These are phyloP conservation scores for Coniosporium apollinis DNA, from an alignment of 495 filamentous ascomycete species.

Conservation along the genomic window DNA sequence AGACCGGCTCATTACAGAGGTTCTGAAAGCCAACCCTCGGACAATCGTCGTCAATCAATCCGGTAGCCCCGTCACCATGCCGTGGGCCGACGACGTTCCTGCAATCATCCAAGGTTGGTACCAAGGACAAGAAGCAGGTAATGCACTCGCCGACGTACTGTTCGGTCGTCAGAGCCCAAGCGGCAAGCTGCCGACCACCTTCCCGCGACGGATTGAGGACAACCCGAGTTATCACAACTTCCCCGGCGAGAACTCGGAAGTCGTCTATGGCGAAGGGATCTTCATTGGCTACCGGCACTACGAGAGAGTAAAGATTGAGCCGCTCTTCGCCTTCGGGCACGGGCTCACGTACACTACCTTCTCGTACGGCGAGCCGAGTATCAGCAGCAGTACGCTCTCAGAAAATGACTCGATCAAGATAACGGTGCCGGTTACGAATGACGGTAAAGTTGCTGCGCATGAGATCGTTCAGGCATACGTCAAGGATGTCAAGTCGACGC, in stretches of 20 bases:
- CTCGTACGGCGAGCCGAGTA: too few species aligned
- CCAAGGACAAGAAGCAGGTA: conserved; percentile 38
- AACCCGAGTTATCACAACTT: conserved; percentile 66
- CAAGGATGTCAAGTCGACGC: conserved; percentile 38
- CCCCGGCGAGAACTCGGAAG: conserved; percentile 58
- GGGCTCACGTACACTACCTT: conserved; percentile 54
- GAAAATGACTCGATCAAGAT: conserved; percentile 29
- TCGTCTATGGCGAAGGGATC: conserved; percentile 63
- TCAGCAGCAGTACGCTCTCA: conserved; percentile 39
- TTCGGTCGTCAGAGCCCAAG: conserved; percentile 16
- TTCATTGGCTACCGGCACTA: conserved; percentile 78
- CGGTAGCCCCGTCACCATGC: conserved; percentile 74
- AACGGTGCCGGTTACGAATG: conserved; percentile 39
- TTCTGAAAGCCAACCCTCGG: conserved; percentile 52
- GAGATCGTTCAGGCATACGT: conserved; percentile 59
- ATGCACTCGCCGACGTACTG: conserved; percentile 18
- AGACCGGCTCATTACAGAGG: conserved; percentile 54
- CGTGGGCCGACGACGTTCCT: conserved; percentile 54
- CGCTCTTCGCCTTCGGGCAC: conserved; percentile 68
- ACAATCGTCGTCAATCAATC: conserved; percentile 71
- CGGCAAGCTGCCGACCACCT: conserved; percentile 44
- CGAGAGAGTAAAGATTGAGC: conserved; percentile 44
- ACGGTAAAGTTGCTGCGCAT: conserved; percentile 35
- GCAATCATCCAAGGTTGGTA: conserved; percentile 44
- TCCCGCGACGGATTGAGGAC: conserved; percentile 49